phyloP scores from a whole-genome alignment of 169 alveolate species.

The Eimeria sp. region DNA sequence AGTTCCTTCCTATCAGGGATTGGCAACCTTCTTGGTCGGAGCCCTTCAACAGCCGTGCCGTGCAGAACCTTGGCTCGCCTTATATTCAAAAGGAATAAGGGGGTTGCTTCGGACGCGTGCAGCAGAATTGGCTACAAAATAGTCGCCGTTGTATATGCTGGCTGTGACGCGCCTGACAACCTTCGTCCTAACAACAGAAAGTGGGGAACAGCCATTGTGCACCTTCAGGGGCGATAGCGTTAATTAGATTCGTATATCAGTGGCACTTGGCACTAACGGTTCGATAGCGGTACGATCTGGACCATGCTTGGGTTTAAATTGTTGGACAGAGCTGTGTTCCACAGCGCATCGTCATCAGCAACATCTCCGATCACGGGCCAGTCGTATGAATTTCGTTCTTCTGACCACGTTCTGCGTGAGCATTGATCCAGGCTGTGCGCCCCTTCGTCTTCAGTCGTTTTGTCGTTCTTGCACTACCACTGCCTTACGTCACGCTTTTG shows the following conservation, averaged over 20 bases:
- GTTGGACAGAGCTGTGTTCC: neutral
- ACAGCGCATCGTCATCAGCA: neutral
- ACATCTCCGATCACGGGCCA: neutral
- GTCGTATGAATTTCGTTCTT: neutral
- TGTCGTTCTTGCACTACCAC: no score
- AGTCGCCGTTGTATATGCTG: neutral
- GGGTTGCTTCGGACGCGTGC: neutral
- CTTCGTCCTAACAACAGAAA: neutral
- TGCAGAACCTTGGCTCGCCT: neutral
- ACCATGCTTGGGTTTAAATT: neutral
- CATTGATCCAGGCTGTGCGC: neutral
- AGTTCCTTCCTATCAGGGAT: neutral
- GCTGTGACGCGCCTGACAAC: neutral
- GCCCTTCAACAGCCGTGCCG: neutral
- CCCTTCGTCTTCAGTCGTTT: neutral
- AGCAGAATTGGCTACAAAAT: neutral
- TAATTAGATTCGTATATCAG: neutral
- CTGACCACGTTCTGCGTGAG: neutral
- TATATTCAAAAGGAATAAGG: neutral
- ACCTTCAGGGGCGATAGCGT: no score
- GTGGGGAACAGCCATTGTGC: neutral
- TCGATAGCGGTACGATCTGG: neutral
- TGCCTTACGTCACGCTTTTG: neutral
- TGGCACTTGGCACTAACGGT: neutral
- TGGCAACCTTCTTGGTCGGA: neutral